Evolutionary conservation across 257 asterid species (phyloP), one percentile per base, ranked within the genome.

Genomic region (Solanum sejunctum): DNA sequence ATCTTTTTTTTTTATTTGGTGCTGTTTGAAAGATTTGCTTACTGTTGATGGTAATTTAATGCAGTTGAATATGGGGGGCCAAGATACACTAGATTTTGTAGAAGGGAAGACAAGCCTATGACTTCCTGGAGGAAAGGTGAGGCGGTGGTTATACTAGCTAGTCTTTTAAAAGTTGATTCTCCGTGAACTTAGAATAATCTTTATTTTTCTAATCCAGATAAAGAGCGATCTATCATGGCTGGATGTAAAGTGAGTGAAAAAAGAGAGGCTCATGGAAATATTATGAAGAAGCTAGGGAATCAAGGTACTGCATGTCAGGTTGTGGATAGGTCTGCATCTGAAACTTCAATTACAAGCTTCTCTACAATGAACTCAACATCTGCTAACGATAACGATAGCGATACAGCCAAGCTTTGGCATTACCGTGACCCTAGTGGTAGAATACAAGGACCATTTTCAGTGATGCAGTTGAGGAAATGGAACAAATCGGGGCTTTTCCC

Each of bases 401-500:
- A 94, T 86, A 92, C 91, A 26, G 96, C 95, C 81, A 94, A 92
- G 78, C 86, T 95, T 82, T 97, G 99, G 99, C 97, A 95, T 87
- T 97, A 97, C 80, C 98, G 97, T 49, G 99, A 97, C 87, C 99
- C 98, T 43, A 92, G 90, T 87, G 96, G 98, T 80, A 93, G 86
- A 89, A 92, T 93, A 86, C 99, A 94, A 89, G 99, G 99, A 49
- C 98, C 99, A 66, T 97, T 97, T 91, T 86, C 97, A 84, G 92
- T 97, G 94, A 81, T 89, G 87, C 94, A 95, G 91, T 91, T 97
- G 82, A 89, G 95, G 79, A 92, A 84, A 87, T 94, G 98, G 99
- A 95, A 90, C 83, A 92, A 87, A 49, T 94, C 97, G 5, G 97
- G 98, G 84, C 89, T 95, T 49, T 94, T 97, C 85, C 98, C 98